phyloP scores from a whole-genome alignment of 129 eudicot species.

The Oenanthe sinensis region DNA sequence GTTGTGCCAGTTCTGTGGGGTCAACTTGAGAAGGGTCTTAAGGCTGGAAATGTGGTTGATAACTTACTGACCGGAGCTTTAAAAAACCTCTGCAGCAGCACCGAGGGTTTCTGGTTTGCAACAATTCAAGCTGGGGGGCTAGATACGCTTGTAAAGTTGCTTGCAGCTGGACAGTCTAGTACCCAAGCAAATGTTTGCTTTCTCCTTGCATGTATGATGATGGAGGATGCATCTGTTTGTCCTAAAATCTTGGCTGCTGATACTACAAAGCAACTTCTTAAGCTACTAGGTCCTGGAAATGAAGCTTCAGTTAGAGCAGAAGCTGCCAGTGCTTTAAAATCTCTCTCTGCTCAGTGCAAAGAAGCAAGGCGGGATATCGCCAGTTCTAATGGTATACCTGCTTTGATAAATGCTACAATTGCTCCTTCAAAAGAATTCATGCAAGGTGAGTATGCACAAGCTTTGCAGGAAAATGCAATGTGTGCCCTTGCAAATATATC shows the following conservation, averaged over 20 bases:
- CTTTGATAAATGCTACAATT: slow-evolving; percentile 91
- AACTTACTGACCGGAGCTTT: slow-evolving; percentile 88
- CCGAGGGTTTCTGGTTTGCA: slow-evolving; percentile 94
- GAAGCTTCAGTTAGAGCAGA: slow-evolving; percentile 94
- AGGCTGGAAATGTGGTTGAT: slow-evolving; percentile 76
- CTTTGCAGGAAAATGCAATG: slow-evolving; percentile 99
- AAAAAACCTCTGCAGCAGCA: slow-evolving; percentile 73
- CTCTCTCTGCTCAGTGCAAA: slow-evolving; percentile 95
- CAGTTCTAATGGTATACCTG: slow-evolving; percentile 79
- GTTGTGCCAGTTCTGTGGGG: slow-evolving; percentile 96
- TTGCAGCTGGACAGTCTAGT: slow-evolving; percentile 54
- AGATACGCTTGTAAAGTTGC: slow-evolving; percentile 80
- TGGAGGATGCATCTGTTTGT: slow-evolving; percentile 93
- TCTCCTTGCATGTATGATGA: slow-evolving; percentile 84
- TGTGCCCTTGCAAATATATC: slow-evolving; percentile 99
- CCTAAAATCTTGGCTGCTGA: slow-evolving; percentile 58
- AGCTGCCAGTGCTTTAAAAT: slow-evolving; percentile 88
- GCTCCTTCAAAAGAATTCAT: slow-evolving; percentile 99
- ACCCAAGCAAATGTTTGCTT: slow-evolving; percentile 94
- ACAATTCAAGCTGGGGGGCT: slow-evolving; percentile 88
- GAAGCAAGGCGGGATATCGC: slow-evolving; percentile 89
- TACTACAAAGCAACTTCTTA: slow-evolving; percentile 76
- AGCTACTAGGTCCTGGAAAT: slow-evolving; percentile 84
- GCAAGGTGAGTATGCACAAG: slow-evolving; percentile 99
- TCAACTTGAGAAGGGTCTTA: slow-evolving; percentile 73